Evolutionary conservation across 164 flowering plant species (phyloP), one percentile per base, ranked within the genome.

Genomic region (Taxillus chinensis): DNA sequence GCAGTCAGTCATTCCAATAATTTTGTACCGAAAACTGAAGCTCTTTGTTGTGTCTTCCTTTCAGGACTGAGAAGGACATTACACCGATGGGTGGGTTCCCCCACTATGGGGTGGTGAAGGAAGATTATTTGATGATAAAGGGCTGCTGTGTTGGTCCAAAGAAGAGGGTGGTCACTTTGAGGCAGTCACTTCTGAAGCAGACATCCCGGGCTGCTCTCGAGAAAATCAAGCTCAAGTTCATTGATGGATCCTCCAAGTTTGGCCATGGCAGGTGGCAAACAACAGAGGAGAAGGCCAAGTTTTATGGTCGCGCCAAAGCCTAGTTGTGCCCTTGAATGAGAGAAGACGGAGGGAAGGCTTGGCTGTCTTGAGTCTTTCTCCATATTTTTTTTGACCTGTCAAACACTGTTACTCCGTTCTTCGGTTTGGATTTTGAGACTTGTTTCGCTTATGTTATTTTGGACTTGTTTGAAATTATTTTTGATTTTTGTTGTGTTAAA

Each of bases 51-150:
- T 48, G 13, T 48, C 13, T 48, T 48, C 12, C 4, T 7, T 4
- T 11, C 58, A 83, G 93, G 88, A 86, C 93, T 15, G 88, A 85
- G 82, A 85, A 86, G 81, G 86, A 83, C 27, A 78, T 85, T 10
- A 86, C 90, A 0, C 92, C 92, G 2, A 84, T 86, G 71, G 92
- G 92, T 39, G 92, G 92, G 37, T 86, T 86, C 72, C 88, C 93
- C 2, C 90, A 86, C 51, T 84, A 83, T 67, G 88, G 88, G 12
- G 67, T 82, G 3, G 91, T 83, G 54, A 83, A 83, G 58, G 86
- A 80, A 3, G 91, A 86, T 65, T 86, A 77, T 56, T 9, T 86
- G 62, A 15, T 86, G 77, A 83, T 86, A 45, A 86, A 86, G 73
- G 93, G 93, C 5, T 80, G 93, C 75, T 84, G 90, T 53, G 90